Evolutionary conservation across 164 flowering plant genomes (phyloP), one percentile per base, ranked within the genome.

Genomic region (Taxillus chinensis): DNA sequence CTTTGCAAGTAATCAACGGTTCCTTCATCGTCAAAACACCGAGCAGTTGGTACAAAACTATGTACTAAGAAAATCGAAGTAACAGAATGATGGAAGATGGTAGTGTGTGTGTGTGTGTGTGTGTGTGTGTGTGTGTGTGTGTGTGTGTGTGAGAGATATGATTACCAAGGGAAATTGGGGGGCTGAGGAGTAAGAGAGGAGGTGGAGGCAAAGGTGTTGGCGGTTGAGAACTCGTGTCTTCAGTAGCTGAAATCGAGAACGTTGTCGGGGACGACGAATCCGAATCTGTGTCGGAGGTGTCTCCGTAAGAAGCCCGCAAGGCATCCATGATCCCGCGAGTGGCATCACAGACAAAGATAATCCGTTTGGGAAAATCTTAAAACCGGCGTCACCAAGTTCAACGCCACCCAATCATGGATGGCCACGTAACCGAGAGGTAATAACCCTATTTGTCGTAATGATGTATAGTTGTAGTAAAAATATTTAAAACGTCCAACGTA

Each of bases 241-340:
- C 11, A 12, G 8, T 0, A 4, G 43, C 4, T 10, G 41, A 7
- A 38, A 48, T 0, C 10, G 7, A 11, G 43, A 38, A 37, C 45
- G 5, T 57, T 51, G 15, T 5, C 69, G 39, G 45, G 65, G 45
- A 45, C 38, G 49, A 42, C 60, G 73, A 67, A 7, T 71, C 76
- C 10, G 83, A 48, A 15, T 84, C 96, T 1, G 82, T 75, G 45
- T 80, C 86, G 1, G 87, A 80, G 2, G 74, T 39, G 58, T 64
- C 83, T 1, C 81, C 89, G 61, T 89, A 89, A 0, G 82, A 70
- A 11, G 88, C 83, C 64, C 37, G 73, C 62, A 86, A 73, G 4
- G 96, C 92, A 2, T 89, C 96, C 89, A 89, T 86, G 27, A 27
- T 27, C 27, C 27, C 27, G 27, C 27, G 27, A 27, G 27, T 27